Conservation (phyloP, 768 basidiomycete genomes). For the Cystobasidium tubakii region DNA sequence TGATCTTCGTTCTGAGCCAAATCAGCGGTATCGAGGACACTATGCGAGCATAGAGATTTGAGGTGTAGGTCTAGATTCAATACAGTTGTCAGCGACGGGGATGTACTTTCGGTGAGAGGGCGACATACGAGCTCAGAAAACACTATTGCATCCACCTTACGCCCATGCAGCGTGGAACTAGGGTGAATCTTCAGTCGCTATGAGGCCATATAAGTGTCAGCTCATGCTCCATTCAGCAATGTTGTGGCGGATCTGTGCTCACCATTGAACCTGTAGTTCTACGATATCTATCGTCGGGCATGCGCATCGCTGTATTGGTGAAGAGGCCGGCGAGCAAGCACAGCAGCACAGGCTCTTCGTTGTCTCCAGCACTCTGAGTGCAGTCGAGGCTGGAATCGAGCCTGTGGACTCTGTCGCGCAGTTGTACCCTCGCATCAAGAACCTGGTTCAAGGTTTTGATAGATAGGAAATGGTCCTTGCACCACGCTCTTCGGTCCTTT, state of each 20-base stretch:
- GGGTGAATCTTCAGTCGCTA: conserved; percentile 87
- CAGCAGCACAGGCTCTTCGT: conserved; percentile 63
- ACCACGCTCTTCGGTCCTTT: conserved; percentile 62
- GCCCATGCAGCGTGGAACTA: conserved; percentile 70
- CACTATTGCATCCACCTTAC: conserved; percentile 76
- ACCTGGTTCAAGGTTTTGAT: conserved; percentile 74
- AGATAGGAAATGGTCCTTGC: conserved; percentile 73
- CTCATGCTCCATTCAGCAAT: too few species aligned
- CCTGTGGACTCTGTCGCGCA: conserved; percentile 62
- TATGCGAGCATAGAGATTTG: conserved; percentile 76
- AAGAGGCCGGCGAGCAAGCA: conserved; percentile 70
- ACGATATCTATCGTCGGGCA: conserved; percentile 73
- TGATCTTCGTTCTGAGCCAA: conserved; percentile 48
- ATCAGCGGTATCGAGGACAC: conserved; percentile 71
- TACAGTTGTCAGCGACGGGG: conserved; percentile 1
- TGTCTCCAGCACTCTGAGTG: conserved; percentile 57
- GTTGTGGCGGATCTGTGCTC: conserved; percentile 39
- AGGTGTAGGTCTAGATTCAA: conserved; percentile 55
- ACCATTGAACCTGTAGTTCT: conserved; percentile 58
- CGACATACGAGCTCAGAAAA: conserved; percentile 82
- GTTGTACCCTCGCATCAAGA: conserved; percentile 69
- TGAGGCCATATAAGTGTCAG: conserved; percentile 19
- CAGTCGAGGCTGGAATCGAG: conserved; percentile 58
- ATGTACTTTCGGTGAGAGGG: background rate
- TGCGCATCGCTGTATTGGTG: conserved; percentile 74